Evolutionary conservation across 768 basidiomycete species (phyloP).

Genomic region (Xerocomus spinulosus): DNA sequence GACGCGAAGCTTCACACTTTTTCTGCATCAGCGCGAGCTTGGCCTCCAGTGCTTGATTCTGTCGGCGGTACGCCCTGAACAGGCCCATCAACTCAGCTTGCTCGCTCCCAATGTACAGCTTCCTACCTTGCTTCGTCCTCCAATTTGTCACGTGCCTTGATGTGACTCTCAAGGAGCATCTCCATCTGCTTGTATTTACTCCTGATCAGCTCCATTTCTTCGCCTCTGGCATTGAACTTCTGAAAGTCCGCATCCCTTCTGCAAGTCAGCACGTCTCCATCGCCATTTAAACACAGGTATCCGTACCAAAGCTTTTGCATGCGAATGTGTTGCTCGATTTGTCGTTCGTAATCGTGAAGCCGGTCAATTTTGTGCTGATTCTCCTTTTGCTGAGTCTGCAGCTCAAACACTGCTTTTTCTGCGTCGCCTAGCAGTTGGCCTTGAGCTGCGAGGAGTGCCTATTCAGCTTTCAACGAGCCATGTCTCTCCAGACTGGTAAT

Average conservation of each 20-base stretch:
- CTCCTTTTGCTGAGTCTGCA: constrained; percentile 74
- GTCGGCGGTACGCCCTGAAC: constrained; percentile 50
- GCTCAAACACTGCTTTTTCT: constrained; percentile 58
- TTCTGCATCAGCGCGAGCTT: constrained; percentile 45
- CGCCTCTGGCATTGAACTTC: constrained; percentile 60
- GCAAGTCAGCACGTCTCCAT: constrained; percentile 8
- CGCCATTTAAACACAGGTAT: not conserved
- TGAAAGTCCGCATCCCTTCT: constrained; percentile 71
- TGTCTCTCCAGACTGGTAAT: not conserved
- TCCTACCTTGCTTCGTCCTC: constrained; percentile 58
- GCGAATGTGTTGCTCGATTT: constrained; percentile 76
- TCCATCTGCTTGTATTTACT: constrained; percentile 63
- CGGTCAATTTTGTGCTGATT: constrained; percentile 77
- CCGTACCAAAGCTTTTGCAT: constrained; percentile 76
- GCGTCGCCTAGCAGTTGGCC: constrained; percentile 66
- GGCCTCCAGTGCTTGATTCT: constrained; percentile 60
- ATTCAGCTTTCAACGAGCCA: not conserved
- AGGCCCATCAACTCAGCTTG: not conserved
- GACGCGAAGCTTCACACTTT: constrained; percentile 35
- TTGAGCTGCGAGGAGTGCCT: constrained; percentile 70
- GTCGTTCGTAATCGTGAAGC: constrained; percentile 79
- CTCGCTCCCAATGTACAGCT: not conserved
- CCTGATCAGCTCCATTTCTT: constrained; percentile 52
- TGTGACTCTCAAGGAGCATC: constrained; percentile 54
- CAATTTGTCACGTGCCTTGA: constrained; percentile 48